Base-by-base conservation (phyloP, 2,329 filamentous ascomycete genomes). In the Sporothrix protearum region DNA sequence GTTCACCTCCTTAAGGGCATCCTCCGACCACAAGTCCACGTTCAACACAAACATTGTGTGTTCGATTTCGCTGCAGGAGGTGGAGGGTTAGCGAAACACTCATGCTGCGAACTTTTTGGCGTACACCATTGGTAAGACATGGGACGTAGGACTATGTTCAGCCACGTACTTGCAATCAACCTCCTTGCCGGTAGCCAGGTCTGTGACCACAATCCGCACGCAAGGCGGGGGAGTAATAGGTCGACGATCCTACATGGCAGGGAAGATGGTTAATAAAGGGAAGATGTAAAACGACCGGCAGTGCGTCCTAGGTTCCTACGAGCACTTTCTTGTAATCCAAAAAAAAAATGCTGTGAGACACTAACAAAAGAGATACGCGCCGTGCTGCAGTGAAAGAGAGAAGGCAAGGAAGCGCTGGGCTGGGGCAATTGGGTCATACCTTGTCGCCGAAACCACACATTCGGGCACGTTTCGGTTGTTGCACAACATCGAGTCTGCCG, bases 381-480 rank as follows among this genome's bases (percentile, higher is more conserved):
- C 16, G 19, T 61, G n/a, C 47, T 22, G 47, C 47, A 66, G 25
- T 10, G n/a, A 33, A 9, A 8, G 22, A 14, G 2, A 36, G 42
- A 16, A 51, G 36, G 71, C 68, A 55, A 67, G 49, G 28, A 22
- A 36, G 68, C 51, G 47, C 69, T 59, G 49, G 69, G 69, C 36
- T 61, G 47, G 69, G 72, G 71, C 14, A 51, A 19, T 25, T 42
- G 39, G 59, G 76, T 83, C 71, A 36, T 82, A 96, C 93, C 87
- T 98, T 99, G 84, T 99, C 96, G 74, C 96, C 96, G 82, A 98
- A 99, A 8, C 96, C 96, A 83, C 96, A 99, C 96, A 98, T 98
- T 73, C 96, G 92, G 75, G 96, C 96, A 77, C 96, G 89, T 77
- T 93, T 87, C 68, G 96, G 96, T 80, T 98, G 94, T 83, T 99